These are phyloP conservation scores for Botryosphaeria dothidea DNA, from an alignment of 2,329 filamentous ascomycete species.

Conservation along the genomic window DNA sequence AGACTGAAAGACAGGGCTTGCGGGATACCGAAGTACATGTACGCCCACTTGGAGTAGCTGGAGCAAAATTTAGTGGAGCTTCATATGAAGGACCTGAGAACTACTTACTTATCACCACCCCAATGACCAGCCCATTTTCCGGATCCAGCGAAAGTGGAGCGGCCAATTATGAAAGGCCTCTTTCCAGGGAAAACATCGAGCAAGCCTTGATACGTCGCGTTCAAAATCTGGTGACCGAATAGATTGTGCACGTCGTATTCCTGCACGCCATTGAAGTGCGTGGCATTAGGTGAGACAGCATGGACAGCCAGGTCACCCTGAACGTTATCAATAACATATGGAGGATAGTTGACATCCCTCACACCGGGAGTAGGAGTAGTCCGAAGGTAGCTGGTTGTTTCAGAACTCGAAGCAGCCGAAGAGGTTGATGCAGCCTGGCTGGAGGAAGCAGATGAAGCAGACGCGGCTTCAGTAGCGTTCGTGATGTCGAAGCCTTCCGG, in stretches of 20 bases:
- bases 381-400: slow-evolving; percentile 50
- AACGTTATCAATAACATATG: slow-evolving; percentile 74
- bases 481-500: slow-evolving; percentile 71
- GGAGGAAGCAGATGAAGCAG: slow-evolving; percentile 56
- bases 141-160: slow-evolving; percentile 76
- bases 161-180: slow-evolving; percentile 81
- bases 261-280: slow-evolving; percentile 68
- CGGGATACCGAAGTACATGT: slow-evolving; percentile 75
- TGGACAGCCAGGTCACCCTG: slow-evolving; percentile 72
- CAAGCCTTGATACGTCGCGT: slow-evolving; percentile 74
- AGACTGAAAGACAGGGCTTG: slow-evolving; percentile 75
- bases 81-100: no score
- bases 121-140: slow-evolving; percentile 79
- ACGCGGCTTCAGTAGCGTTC: slow-evolving; percentile 67
- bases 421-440: slow-evolving; percentile 50
- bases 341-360: slow-evolving; percentile 71
- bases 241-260: slow-evolving; percentile 87
- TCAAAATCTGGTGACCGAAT: slow-evolving; percentile 73
- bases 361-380: slow-evolving; percentile 63
- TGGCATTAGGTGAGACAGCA: slow-evolving; percentile 75
- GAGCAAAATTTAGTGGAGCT: background rate
- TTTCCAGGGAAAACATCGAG: slow-evolving; percentile 64
- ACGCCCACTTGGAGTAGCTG: slow-evolving; percentile 63
- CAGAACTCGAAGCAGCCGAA: slow-evolving; percentile 26
- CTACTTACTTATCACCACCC: slow-evolving; percentile 65